Evolutionary conservation across 2,329 filamentous ascomycete genomes (phyloP), one percentile per base, ranked within the genome.

Genomic region (Myrmaecium sp.): DNA sequence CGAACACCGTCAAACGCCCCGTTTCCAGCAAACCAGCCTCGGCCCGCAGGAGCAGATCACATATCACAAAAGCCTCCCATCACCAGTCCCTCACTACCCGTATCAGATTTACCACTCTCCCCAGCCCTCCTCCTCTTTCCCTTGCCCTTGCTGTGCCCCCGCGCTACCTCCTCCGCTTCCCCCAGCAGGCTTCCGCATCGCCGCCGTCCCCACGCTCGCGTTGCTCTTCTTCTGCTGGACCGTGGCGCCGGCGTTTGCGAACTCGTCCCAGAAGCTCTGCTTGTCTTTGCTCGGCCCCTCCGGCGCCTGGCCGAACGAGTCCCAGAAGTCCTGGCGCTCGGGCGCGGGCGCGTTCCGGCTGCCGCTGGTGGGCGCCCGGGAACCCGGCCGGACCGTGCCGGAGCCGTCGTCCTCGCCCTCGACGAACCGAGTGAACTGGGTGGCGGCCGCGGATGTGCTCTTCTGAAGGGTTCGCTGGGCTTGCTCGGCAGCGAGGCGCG

Each of bases 51-150:
- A 28, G 7, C 23, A 21, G 69, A 78, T 58, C 66, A 93, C 84
- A 48, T 84, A 92, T 60, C 86, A 95, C 28, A 77, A 83, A 57
- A 95, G 62, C 66, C 95, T 86, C 54, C 76, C 86, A 58, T 94
- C 89, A 40, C 94, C 64, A 52, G 91, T 81, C 43, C 61, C 27
- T 23, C 30, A 27, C 27, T 17, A 23, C n/a, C 12, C 8, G 14
- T 35, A 17, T 10, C 15, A 13, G 9, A 6, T 21, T 25, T 46
- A 62, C 58, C 58, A 62, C 26, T 70, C 65, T 26, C 64, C 61
- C 67, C 67, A 71, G 12, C 51, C 54, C 28, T 66, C 64, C 30
- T 71, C 67, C 33, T 68, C 61, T 32, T 59, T 58, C 39, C 60
- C 58, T 21, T 42, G 41, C 39, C 60, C 58, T 21, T 42, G 41